Evolutionary conservation across 2,329 filamentous ascomycete species (phyloP).

Genomic region (Ascochyta rabiei): DNA sequence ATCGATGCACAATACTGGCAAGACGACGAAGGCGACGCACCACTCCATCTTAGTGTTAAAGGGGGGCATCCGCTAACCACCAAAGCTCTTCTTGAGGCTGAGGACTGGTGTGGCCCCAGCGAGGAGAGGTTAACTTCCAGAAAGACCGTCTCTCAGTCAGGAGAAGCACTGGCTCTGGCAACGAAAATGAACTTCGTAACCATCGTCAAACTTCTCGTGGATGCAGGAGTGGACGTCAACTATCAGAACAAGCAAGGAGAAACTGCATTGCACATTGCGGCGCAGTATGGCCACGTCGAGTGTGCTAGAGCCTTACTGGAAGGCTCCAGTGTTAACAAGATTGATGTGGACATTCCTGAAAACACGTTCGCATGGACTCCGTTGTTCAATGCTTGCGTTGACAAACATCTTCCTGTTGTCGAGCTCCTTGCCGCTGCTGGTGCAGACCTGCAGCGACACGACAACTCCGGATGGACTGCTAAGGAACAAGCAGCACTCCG

Average conservation of each 20-base stretch:
- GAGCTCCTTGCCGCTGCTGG: constrained; percentile 79
- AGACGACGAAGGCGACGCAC: constrained; percentile 88
- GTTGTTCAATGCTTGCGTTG: constrained; percentile 90
- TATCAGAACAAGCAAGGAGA: constrained; percentile 90
- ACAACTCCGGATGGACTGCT: constrained; percentile 92
- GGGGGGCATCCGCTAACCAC: constrained; percentile 90
- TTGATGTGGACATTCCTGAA: constrained; percentile 77
- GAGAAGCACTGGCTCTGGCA: constrained; percentile 84
- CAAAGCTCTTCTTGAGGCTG: constrained; percentile 76
- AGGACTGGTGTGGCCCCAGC: constrained; percentile 73
- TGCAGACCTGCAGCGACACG: constrained; percentile 73
- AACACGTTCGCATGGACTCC: constrained; percentile 92
- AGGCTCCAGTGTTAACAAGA: constrained; percentile 72
- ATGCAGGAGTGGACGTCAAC: constrained; percentile 90
- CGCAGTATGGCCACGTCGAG: constrained; percentile 81
- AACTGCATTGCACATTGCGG: constrained; percentile 89
- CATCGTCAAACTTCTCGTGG: constrained; percentile 86
- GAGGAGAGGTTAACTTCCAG: constrained; percentile 68
- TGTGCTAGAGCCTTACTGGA: constrained; percentile 79
- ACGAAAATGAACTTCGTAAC: constrained; percentile 84
- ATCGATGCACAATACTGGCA: constrained; percentile 91
- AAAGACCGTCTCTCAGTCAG: constrained; percentile 78
- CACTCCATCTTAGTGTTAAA: constrained; percentile 89
- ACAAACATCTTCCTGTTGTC: constrained; percentile 78
- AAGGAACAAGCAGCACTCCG: constrained; percentile 90